Base-by-base conservation (phyloP, 345 rosid species). In the Rhodamnia rubescens region DNA sequence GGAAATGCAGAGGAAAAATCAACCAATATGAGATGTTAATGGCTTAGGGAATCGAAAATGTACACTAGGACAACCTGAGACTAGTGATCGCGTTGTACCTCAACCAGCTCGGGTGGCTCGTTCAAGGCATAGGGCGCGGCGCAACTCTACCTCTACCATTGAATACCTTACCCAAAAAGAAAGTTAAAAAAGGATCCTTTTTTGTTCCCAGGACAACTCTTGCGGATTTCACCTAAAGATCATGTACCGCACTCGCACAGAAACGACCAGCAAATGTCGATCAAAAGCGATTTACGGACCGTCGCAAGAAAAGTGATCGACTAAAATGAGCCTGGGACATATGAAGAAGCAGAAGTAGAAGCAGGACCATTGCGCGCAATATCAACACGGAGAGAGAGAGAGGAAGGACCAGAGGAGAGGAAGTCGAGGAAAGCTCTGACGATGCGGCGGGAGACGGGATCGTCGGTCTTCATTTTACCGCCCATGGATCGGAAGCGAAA, bases 341-440 rank as follows among this genome's bases (percentile, higher is more conserved):
- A 69, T 2, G 47, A 69, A 69, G 78, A 32, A 69, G 78, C 47
- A 36, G 78, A 8, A 69, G 78, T 24, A 36, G 78, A 8, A 18
- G 78, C 44, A 36, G 18, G 21, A 44, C n/a, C n/a, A 29, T 44
- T 32, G 75, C 44, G 12, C 44, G 75, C 44, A 16, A 32, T 8
- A 64, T 64, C 24, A 64, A 16, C 21, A 7, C 22, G 53, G 18
- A 59, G 52, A 88, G 61, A 81, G 83, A 86, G 53, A 40, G 74
- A 20, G 61, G 5, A 85, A 22, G 80, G 86, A 94, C 98, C 98
- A 32, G 95, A 94, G 89, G 91, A 85, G 22, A 96, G 96, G 89
- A 96, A 96, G 82, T 94, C 93, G 82, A 96, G 47, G 91, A 96
- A 96, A 40, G 97, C 90, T 74, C 88, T 91, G 58, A 92, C 97